Percentiles rank a stretch among this genome's conserved stretches.
phyloP scores from a whole-genome alignment of 1,284 basidiomycete species.

The Pterula multifida region DNA sequence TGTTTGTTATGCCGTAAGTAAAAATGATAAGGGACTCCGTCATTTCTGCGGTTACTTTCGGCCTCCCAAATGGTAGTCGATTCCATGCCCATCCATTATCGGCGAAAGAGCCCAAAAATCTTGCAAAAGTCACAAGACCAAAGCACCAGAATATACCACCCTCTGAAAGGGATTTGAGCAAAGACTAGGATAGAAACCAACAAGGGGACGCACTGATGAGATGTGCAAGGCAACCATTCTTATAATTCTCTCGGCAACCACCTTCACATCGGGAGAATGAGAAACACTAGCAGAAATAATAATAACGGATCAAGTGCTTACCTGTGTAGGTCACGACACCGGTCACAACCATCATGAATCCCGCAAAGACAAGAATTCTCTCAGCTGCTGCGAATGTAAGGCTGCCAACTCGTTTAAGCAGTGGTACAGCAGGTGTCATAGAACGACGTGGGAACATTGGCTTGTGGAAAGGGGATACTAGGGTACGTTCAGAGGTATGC shows the following conservation, averaged over 20 bases:
- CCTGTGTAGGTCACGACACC: conserved; percentile 71
- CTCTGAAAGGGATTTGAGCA: conserved; percentile 34
- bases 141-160: conserved; percentile 88
- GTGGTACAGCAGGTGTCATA: conserved; percentile 6
- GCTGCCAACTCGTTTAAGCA: conserved; percentile 29
- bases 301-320: conserved; percentile 8
- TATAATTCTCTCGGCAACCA: conserved; percentile 63
- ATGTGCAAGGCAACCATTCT: conserved; percentile 85
- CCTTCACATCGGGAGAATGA: conserved; percentile 22
- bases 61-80: conserved; percentile 34
- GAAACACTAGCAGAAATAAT: conserved; percentile 6
- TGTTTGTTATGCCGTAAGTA: conserved; percentile 83
- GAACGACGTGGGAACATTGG: neutral
- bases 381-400: conserved; percentile 43
- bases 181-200: too few species aligned
- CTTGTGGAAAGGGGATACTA: conserved; percentile 25
- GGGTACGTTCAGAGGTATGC: conserved; percentile 39
- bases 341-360: conserved; percentile 49
- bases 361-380: conserved; percentile 55
- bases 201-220: conserved; percentile 64
- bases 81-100: conserved; percentile 97
- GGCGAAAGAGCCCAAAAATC: conserved; percentile 85
- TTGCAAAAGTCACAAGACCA: conserved; percentile 79
- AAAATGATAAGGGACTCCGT: conserved; percentile 85
- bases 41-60: conserved; percentile 69